Conservation (phyloP, 495 filamentous ascomycete species). For the Aspergillus homomorphus region DNA sequence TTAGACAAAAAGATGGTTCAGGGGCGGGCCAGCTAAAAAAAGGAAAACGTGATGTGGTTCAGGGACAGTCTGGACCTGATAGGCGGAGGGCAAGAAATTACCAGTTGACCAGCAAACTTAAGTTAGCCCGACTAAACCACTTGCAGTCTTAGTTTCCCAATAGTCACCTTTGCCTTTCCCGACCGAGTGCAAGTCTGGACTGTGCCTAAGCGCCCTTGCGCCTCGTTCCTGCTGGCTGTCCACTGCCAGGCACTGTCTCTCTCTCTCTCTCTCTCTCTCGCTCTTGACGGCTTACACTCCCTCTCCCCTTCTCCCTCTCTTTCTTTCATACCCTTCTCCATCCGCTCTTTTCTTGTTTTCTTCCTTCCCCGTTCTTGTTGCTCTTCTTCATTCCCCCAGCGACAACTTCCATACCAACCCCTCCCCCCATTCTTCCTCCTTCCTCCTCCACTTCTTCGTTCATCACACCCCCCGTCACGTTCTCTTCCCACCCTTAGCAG, state of each 20-base stretch:
- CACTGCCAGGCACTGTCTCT: background rate
- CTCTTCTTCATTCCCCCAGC: constrained; percentile 45
- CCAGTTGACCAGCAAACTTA: constrained; percentile 17
- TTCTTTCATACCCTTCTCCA: constrained; percentile 8
- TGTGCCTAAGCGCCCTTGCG: constrained; percentile 23
- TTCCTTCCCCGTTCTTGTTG: constrained; percentile 40
- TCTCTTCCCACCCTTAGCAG: constrained; percentile 38
- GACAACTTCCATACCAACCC: constrained; percentile 32
- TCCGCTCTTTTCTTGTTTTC: constrained; percentile 26
- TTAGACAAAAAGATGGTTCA: background rate
- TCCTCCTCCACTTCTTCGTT: constrained; percentile 18
- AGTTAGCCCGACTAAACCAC: constrained; percentile 12
- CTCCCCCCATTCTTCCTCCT: constrained; percentile 35
- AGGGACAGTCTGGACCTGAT: constrained; percentile 13
- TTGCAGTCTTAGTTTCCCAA: background rate
- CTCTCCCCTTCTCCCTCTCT: constrained; percentile 16
- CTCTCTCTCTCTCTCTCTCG: constrained; percentile 24
- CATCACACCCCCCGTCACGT: constrained; percentile 18
- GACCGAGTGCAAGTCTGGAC: background rate
- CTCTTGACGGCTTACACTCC: constrained; percentile 9
- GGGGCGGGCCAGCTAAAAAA: constrained; percentile 4
- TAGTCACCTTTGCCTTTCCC: background rate
- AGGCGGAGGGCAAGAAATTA: constrained; percentile 5
- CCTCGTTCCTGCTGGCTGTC: constrained; percentile 18
- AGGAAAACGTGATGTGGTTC: background rate